Evolutionary conservation across 2,329 filamentous ascomycete genomes (phyloP).

Genomic region (Colletotrichum tamarilloi): DNA sequence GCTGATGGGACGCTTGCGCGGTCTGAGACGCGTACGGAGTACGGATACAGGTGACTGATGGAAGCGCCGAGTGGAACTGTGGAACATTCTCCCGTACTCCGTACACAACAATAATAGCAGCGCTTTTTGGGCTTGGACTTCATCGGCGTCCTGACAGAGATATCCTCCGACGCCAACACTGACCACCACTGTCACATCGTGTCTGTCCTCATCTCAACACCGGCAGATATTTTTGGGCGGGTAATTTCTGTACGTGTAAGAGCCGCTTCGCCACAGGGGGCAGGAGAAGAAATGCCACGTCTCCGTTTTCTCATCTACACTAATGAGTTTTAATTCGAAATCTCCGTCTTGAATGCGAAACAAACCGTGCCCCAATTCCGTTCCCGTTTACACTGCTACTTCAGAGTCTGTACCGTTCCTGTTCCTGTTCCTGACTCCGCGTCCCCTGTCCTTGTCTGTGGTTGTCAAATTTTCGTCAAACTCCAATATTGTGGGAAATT

Average conservation of each 20-base stretch:
- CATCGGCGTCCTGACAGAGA: background rate
- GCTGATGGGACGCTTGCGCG: no score
- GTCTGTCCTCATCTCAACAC: background rate
- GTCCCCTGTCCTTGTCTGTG: conserved; percentile 5
- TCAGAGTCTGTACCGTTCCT: background rate
- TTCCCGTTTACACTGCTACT: no score
- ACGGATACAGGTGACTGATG: no score
- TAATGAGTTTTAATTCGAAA: background rate
- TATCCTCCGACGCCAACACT: conserved; percentile 16
- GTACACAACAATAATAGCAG: no score
- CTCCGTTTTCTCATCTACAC: background rate
- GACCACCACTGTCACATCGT: background rate
- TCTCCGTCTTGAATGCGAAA: background rate
- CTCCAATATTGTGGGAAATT: background rate
- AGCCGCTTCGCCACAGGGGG: conserved; percentile 4
- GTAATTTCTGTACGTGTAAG: background rate
- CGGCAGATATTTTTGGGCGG: background rate
- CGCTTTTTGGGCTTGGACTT: no score
- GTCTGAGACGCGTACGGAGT: conserved; percentile 11
- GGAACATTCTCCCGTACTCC: no score
- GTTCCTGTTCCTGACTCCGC: conserved; percentile 2
- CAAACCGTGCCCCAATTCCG: background rate
- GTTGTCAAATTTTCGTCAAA: background rate
- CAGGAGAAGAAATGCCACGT: background rate
- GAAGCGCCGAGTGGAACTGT: no score